These are phyloP conservation scores for Funneliformis caledonium DNA, from an alignment of 371 early-diverging fungal species.

Conservation along the genomic window DNA sequence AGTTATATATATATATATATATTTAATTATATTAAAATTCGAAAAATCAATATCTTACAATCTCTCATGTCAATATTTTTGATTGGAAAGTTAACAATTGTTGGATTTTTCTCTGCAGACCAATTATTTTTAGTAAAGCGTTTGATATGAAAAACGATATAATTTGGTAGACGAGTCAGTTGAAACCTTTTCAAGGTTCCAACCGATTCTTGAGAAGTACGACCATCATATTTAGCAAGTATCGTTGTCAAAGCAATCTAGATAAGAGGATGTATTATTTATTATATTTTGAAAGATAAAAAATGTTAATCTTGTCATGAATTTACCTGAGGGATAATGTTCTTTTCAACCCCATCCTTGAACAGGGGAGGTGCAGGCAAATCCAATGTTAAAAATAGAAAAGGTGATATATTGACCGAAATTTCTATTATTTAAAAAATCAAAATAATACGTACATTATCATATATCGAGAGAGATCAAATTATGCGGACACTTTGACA, in stretches of 20 bases:
- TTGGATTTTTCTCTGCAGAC: conserved; percentile 91
- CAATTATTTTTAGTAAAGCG: conserved; percentile 92
- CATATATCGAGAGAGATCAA: neutral
- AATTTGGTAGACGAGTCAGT: conserved; percentile 80
- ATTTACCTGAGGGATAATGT: conserved; percentile 89
- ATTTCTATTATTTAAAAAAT: conserved; percentile 50
- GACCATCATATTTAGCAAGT: conserved; percentile 87
- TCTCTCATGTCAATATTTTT: conserved; percentile 82
- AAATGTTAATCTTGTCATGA: neutral
- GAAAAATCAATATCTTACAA: conserved; percentile 50
- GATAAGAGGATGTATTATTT: conserved; percentile 26
- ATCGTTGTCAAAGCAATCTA: conserved; percentile 73
- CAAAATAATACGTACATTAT: neutral
- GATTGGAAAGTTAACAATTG: conserved; percentile 96
- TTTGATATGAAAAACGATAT: conserved; percentile 90
- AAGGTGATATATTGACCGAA: conserved; percentile 62
- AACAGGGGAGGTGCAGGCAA: conserved; percentile 94
- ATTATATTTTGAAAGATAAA: neutral
- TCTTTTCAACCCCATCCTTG: conserved; percentile 85
- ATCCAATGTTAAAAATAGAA: conserved; percentile 88
- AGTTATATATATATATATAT: neutral
- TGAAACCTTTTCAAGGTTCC: conserved; percentile 72
- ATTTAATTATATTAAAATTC: too few relatives aligned
- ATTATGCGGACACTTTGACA: neutral
- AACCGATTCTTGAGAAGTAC: conserved; percentile 69